phyloP scores from a whole-genome alignment of 768 basidiomycete genomes.

The Tylopilus sp. region DNA sequence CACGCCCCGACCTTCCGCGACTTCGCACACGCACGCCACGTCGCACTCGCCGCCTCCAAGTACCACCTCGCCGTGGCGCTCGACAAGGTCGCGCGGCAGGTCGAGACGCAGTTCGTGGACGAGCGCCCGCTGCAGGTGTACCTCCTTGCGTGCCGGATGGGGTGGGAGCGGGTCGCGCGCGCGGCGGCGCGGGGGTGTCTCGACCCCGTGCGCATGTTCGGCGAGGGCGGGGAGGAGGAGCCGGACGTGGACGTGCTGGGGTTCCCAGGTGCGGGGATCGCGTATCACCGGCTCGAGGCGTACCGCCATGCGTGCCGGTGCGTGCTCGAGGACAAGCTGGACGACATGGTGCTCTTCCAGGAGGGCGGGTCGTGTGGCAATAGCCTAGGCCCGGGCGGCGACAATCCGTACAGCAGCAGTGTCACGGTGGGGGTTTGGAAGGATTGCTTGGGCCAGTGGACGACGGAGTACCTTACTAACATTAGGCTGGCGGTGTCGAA shows the following conservation, averaged over 20 bases:
- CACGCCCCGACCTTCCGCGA: not conserved
- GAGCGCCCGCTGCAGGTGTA: not conserved
- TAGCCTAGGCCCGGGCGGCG: not conserved
- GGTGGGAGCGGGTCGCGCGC: not conserved
- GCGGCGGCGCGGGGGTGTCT: not conserved
- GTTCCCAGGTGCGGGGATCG: not conserved
- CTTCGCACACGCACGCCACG: not conserved
- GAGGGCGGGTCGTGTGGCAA: not conserved
- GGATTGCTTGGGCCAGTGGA: not conserved
- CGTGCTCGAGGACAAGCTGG: not conserved
- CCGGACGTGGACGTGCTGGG: not conserved
- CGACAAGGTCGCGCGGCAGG: not conserved
- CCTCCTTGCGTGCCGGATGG: conserved; percentile 1
- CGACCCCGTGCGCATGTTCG: not conserved
- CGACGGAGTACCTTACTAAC: not conserved
- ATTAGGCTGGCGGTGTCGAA: not conserved
- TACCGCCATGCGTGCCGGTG: not conserved
- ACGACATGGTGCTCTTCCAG: not conserved
- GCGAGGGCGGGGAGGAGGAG: not conserved
- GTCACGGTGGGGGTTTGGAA: not conserved
- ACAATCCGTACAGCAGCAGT: no score
- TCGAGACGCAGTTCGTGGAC: not conserved
- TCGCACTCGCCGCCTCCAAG: conserved; percentile 4
- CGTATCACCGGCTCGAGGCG: not conserved
- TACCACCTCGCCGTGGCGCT: conserved; percentile 2